Evolutionary conservation across 805 yeast genomes (phyloP).

Genomic region (Ogataea nakhonphanomensis): DNA sequence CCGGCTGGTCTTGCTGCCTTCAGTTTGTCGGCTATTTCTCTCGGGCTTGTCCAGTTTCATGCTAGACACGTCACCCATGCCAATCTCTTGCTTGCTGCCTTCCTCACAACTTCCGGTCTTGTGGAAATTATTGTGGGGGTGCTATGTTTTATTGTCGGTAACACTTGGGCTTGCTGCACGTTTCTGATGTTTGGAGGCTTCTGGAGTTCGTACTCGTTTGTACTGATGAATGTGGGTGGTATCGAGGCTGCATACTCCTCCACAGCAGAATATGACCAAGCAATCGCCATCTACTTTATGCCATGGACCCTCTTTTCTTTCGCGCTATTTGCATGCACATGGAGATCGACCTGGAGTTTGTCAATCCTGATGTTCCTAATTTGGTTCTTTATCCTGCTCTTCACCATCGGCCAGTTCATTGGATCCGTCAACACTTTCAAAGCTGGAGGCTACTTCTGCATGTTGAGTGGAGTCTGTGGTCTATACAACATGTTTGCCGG

Average conservation of each 20-base stretch:
- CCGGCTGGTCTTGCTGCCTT: constrained; percentile 53
- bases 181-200: constrained; percentile 53
- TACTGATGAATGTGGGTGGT: constrained; percentile 43
- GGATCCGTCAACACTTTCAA: constrained; percentile 31
- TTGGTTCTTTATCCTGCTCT: constrained; percentile 43
- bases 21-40: constrained; percentile 43
- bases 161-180: constrained; percentile 55
- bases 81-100: constrained; percentile 43
- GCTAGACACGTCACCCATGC: constrained; percentile 44
- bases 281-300: constrained; percentile 45
- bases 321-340: constrained; percentile 42
- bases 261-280: constrained; percentile 37
- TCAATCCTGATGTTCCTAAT: constrained; percentile 39
- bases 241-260: constrained; percentile 38
- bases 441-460: constrained; percentile 50
- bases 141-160: constrained; percentile 48
- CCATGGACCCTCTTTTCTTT: constrained; percentile 54
- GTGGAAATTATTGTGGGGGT: constrained; percentile 49
- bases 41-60: constrained; percentile 44
- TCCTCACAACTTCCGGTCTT: constrained; percentile 47
- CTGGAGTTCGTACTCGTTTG: constrained; percentile 48
- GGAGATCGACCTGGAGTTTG: constrained; percentile 46
- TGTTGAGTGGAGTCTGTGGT: constrained; percentile 41
- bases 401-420: constrained; percentile 43
- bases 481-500: constrained; percentile 49